A percentile compares a stretch with the other conserved stretches of the same genome.
Evolutionary conservation across 305 asterid species (phyloP).

Genomic region (Solanum hybrid): DNA sequence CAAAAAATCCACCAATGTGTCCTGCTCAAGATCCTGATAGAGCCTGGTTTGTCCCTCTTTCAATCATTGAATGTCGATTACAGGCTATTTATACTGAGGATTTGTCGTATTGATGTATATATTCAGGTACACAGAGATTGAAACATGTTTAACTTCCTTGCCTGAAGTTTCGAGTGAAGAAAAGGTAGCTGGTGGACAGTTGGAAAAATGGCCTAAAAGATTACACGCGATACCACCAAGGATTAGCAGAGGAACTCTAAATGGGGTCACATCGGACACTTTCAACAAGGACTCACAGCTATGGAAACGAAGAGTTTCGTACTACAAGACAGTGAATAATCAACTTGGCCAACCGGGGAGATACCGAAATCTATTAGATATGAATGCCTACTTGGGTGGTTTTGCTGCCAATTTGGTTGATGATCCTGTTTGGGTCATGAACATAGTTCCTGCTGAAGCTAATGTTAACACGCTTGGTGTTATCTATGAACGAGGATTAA

Average conservation of each 20-base stretch:
- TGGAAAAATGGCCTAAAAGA: conserved; percentile 47
- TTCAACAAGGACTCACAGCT: conserved; percentile 28
- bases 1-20: conserved; percentile 30
- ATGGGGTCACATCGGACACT: conserved; percentile 19
- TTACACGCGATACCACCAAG: conserved; percentile 38
- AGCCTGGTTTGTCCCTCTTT: conserved; percentile 28
- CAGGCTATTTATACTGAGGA: not conserved
- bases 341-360: conserved; percentile 37
- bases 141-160: conserved; percentile 39
- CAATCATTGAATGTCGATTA: not conserved
- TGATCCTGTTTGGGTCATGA: conserved; percentile 56
- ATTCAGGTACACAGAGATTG: conserved; percentile 33
- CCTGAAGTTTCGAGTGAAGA: conserved; percentile 33
- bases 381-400: conserved; percentile 53
- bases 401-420: conserved; percentile 37
- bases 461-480: conserved; percentile 39
- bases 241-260: conserved; percentile 27
- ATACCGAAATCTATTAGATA: conserved; percentile 44
- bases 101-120: not conserved
- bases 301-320: conserved; percentile 38
- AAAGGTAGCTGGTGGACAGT: conserved; percentile 36
- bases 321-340: conserved; percentile 39
- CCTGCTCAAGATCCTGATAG: conserved; percentile 36
- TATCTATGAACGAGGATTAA: conserved; percentile 49
- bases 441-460: conserved; percentile 41